These are phyloP conservation scores for Dalbergia cochinchinensis DNA, from an alignment of 306 rosid species.

Conservation along the genomic window DNA sequence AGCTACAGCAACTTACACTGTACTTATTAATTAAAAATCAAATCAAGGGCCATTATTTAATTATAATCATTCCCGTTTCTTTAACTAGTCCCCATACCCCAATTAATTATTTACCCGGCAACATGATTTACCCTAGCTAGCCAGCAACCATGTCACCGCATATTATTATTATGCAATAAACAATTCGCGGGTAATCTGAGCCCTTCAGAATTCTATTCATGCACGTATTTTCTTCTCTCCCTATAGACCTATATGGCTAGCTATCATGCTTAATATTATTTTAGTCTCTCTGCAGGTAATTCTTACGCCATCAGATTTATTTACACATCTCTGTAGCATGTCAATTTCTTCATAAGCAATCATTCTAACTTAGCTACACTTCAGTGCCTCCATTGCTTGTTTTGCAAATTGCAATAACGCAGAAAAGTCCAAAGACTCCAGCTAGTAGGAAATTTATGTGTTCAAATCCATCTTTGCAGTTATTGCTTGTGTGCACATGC, in stretches of 20 bases:
- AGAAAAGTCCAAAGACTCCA: conserved; percentile 21
- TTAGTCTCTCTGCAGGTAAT: conserved; percentile 18
- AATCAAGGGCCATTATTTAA: conserved; percentile 30
- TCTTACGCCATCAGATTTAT: background rate
- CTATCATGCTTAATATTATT: background rate
- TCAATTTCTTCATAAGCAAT: conserved; percentile 39
- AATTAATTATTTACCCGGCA: conserved; percentile 33
- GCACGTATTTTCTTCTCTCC: background rate
- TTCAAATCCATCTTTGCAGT: background rate
- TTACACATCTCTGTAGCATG: background rate
- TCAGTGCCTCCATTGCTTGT: conserved; percentile 13
- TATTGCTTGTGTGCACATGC: conserved; percentile 38
- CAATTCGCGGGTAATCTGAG: conserved; percentile 40
- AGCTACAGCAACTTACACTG: conserved; percentile 36
- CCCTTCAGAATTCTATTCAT: conserved; percentile 26
- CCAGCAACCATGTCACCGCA: background rate
- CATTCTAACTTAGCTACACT: conserved; percentile 32
- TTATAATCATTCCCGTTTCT: conserved; percentile 43
- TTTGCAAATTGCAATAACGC: conserved; percentile 2
- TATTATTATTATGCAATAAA: background rate
- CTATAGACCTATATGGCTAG: background rate
- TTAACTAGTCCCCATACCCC: conserved; percentile 39
- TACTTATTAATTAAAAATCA: conserved; percentile 12
- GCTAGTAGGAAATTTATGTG: conserved; percentile 10
- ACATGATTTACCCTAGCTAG: conserved; percentile 31